Base-by-base conservation (phyloP, 163 green algal genomes). In the Volvox carteri region DNA sequence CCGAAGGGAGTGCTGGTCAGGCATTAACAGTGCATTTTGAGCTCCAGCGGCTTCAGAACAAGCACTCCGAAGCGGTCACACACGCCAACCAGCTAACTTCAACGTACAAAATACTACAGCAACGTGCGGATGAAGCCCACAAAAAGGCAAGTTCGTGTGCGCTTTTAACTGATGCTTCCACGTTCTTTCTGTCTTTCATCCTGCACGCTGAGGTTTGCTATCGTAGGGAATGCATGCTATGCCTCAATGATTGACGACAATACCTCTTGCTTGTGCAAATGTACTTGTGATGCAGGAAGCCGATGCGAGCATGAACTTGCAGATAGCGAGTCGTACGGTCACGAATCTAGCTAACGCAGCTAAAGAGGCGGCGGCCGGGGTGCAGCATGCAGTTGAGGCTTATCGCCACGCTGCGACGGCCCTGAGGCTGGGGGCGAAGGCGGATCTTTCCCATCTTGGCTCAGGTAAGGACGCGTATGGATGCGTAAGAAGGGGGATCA, bases 31-130 rank as follows among this genome's bases (percentile, higher is more conserved):
- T 70, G 0, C 83, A 37, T 3, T 88, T 52, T 28, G 83, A 88
- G 48, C 83, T 88, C 30, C 67, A 88, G 68, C 83, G 83, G 0
- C 4, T 60, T 16, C 67, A 60, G 50, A 88, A 88, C 50, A 88
- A 81, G 83, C 83, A 83, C 48, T 42, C 2, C 12, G 68, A 73
- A 14, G 83, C 68, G 1, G 68, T 14, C 3, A 39, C 50, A 11
- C 33, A 56, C 7, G 25, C 50, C 6, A 50, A 6, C 44, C 83
- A 88, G 50, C 48, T 83, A 7, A 37, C 25, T 1, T 28, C 35
- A 0, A 33, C 68, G 4, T 62, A 23, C 19, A 35, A 60, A 19
- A 37, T 18, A 9, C 48, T 67, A 18, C 50, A 60, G 35, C 23
- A 81, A 30, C 67, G 83, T 19, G 83, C 48, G 5, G 37, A 48